Evolutionary conservation across 768 basidiomycete genomes (phyloP).

Genomic region (Postia placenta): DNA sequence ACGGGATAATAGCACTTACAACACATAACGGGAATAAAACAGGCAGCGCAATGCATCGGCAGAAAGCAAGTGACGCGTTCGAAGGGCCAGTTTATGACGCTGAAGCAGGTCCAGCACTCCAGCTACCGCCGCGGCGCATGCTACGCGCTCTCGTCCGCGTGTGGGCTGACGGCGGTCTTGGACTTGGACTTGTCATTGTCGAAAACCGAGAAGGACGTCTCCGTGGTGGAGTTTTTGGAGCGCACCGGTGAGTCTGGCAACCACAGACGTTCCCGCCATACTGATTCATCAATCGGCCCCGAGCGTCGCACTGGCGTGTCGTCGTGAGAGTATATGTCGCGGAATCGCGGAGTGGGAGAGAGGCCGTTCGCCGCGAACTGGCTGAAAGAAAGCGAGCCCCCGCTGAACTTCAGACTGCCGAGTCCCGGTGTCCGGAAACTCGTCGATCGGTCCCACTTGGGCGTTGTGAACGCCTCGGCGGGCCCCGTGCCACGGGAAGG

Average conservation of each 20-base stretch:
- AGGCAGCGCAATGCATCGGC: background rate
- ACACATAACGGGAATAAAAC: no score
- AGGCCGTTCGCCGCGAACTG: slow-evolving; percentile 6
- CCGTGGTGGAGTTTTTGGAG: no score
- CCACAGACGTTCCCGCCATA: background rate
- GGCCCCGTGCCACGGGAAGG: slow-evolving; percentile 76
- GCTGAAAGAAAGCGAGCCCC: slow-evolving; percentile 3
- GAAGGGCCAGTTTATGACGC: background rate
- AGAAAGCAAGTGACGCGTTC: background rate
- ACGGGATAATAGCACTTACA: background rate
- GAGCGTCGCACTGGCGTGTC: slow-evolving; percentile 49
- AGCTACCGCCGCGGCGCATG: background rate
- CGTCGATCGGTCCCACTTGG: slow-evolving; percentile 44
- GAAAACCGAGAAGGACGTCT: no score
- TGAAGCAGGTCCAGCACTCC: background rate
- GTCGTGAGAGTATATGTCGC: slow-evolving; percentile 29
- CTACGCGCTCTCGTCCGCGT: no score
- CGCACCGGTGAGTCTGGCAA: no score
- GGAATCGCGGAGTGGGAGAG: slow-evolving; percentile 12
- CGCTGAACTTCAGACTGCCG: slow-evolving; percentile 17
- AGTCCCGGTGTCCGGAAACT: no score
- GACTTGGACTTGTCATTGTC: no score
- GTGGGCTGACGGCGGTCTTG: no score
- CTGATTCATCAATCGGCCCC: slow-evolving; percentile 15
- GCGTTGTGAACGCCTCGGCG: slow-evolving; percentile 50